Percentiles rank a stretch among this genome's conserved stretches.
phyloP scores from a whole-genome alignment of 208 protist species.

The Acanthamoeba healyi region DNA sequence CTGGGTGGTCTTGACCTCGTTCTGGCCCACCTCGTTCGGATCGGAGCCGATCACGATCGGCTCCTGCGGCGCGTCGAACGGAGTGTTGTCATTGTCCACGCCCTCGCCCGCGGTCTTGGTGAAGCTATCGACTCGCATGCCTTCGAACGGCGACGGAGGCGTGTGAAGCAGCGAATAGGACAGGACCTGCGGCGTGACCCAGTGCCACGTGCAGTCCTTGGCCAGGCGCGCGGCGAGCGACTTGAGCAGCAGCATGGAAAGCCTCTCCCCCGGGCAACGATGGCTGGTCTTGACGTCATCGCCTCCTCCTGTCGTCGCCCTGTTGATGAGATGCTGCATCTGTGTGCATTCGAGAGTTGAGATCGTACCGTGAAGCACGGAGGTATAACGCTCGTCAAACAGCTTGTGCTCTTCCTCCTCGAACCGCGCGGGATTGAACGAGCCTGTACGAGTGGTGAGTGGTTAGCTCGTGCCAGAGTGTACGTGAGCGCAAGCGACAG shows the following conservation, averaged over 20 bases:
- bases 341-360: too few species aligned
- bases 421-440: background rate
- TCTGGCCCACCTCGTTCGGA: background rate
- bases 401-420: background rate
- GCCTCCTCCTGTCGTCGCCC: background rate
- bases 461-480: too few species aligned
- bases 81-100: background rate
- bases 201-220: slow-evolving; percentile 12
- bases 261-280: background rate
- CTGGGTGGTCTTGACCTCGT: background rate
- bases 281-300: background rate
- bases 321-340: too few species aligned
- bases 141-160: background rate
- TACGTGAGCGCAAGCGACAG: background rate
- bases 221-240: background rate
- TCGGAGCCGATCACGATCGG: background rate
- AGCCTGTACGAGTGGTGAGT: background rate
- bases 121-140: slow-evolving; percentile 1
- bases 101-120: background rate
- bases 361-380: background rate
- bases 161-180: background rate
- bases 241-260: background rate
- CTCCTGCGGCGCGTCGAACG: background rate
- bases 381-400: background rate
- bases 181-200: background rate